phyloP scores from a whole-genome alignment of 2,329 filamentous ascomycete genomes.

The Penicillium sp. region DNA sequence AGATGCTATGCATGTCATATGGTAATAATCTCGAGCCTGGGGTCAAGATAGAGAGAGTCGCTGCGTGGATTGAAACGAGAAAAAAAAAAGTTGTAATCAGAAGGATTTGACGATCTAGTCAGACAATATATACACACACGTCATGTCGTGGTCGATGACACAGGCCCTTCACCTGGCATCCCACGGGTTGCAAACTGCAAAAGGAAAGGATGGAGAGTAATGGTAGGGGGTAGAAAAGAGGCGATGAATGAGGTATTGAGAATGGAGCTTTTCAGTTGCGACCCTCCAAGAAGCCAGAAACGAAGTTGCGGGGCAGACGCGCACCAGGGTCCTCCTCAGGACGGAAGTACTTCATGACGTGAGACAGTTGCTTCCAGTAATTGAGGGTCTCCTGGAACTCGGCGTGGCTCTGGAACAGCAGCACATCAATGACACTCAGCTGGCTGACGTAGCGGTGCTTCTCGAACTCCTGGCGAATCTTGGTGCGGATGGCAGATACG shows the following conservation, averaged over 20 bases:
- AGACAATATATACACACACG: slow-evolving; percentile 35
- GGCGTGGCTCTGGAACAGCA: slow-evolving; percentile 82
- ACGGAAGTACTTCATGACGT: slow-evolving; percentile 96
- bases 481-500: slow-evolving; percentile 79
- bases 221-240: too few species aligned
- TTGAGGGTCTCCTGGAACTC: slow-evolving; percentile 99
- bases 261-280: slow-evolving; percentile 37
- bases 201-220: slow-evolving; percentile 11
- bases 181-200: slow-evolving; percentile 17
- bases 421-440: slow-evolving; percentile 77
- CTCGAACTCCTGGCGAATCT: slow-evolving; percentile 96
- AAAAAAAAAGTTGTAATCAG: background rate
- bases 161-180: slow-evolving; percentile 12
- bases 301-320: slow-evolving; percentile 80
- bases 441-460: slow-evolving; percentile 89
- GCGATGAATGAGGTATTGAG: slow-evolving; percentile 8
- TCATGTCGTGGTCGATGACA: slow-evolving; percentile 25
- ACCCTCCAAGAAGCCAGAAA: slow-evolving; percentile 92
- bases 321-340: slow-evolving; percentile 72
- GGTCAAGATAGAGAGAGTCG: background rate
- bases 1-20: too few species aligned
- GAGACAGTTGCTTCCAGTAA: slow-evolving; percentile 96
- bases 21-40: too few species aligned
- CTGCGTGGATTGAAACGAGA: background rate
- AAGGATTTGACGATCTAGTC: slow-evolving; percentile 23